Evolutionary conservation across 495 filamentous ascomycete genomes (phyloP).

Genomic region (Penicillium fimorum): DNA sequence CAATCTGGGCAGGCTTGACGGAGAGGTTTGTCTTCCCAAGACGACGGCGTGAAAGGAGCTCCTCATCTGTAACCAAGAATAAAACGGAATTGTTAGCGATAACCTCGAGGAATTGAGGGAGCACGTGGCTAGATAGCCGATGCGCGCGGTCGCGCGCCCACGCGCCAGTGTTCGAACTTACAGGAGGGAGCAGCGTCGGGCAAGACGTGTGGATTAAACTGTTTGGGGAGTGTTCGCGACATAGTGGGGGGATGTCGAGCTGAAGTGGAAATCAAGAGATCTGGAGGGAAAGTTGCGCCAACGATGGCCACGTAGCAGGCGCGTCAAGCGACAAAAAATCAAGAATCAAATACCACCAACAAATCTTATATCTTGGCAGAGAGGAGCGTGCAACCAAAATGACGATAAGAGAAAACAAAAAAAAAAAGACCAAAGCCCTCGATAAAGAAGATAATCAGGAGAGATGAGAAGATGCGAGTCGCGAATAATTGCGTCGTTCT

Average conservation of each 20-base stretch:
- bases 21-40: conserved; percentile 88
- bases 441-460: conserved; percentile 28
- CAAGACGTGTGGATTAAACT: conserved; percentile 73
- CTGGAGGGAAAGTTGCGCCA: conserved; percentile 28
- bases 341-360: conserved; percentile 14
- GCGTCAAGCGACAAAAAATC: conserved; percentile 31
- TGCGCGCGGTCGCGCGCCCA: conserved; percentile 19
- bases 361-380: not conserved
- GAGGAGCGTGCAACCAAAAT: conserved; percentile 4
- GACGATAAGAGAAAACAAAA: conserved; percentile 2
- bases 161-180: conserved; percentile 42
- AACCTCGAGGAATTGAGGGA: conserved; percentile 2
- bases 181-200: conserved; percentile 65
- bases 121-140: conserved; percentile 11
- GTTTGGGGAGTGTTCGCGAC: conserved; percentile 66
- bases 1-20: conserved; percentile 68
- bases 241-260: conserved; percentile 43
- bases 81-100: conserved; percentile 28
- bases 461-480: conserved; percentile 19
- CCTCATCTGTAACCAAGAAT: conserved; percentile 56
- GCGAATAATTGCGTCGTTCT: conserved; percentile 21
- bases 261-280: conserved; percentile 2
- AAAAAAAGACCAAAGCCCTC: conserved; percentile 10
- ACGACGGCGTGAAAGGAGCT: conserved; percentile 79
- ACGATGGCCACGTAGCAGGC: conserved; percentile 51